Evolutionary conservation across 2,329 filamentous ascomycete genomes (phyloP), one percentile per base, ranked within the genome.

Genomic region (Rhynchosporium agropyri): DNA sequence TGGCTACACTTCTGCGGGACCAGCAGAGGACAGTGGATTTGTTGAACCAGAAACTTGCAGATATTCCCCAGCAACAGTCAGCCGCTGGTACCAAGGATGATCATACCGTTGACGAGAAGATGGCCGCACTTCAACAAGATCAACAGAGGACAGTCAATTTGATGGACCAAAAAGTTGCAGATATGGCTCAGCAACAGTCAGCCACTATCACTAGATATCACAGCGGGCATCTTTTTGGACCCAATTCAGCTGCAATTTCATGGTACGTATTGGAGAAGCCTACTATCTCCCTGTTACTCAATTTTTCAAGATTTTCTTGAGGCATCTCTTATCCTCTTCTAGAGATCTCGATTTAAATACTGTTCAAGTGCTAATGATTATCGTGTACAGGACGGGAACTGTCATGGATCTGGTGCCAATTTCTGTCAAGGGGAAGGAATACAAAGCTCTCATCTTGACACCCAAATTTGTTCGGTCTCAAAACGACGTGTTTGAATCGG

Each of bases 381-480:
- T 6, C 33, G 9, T 10, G 33, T 5, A 6, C 5, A 10, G 33
- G 33, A 10, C 33, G 9, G 48, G 48, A n/a, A 36, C 28, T 3
- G 12, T 15, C 12, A n/a, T 7, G 13, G 48, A 51, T n/a, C 8
- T 51, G 29, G 12, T 51, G 3, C 48, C 48, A 5, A 13, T 51
- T n/a, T 33, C 29, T 51, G 48, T 51, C n/a, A 29, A 33, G 33
- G 29, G 29, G 4, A 51, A 51, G 29, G 13, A 15, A n/a, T 36
- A 51, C 29, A 51, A 36, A 29, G 48, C 48, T 29, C 5, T 51
- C 28, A 51, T 51, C 29, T 33, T 51, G 13, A 51, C 48, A 3
- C 3, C 15, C 0, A 13, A 33, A 20, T 3, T 51, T 3, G n/a
- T 36, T 29, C 5, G 31, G 3, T n/a, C 9, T 50, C 10, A 31